Evolutionary conservation across 1,284 basidiomycete species (phyloP).

Genomic region (Trichosporon ovoides): DNA sequence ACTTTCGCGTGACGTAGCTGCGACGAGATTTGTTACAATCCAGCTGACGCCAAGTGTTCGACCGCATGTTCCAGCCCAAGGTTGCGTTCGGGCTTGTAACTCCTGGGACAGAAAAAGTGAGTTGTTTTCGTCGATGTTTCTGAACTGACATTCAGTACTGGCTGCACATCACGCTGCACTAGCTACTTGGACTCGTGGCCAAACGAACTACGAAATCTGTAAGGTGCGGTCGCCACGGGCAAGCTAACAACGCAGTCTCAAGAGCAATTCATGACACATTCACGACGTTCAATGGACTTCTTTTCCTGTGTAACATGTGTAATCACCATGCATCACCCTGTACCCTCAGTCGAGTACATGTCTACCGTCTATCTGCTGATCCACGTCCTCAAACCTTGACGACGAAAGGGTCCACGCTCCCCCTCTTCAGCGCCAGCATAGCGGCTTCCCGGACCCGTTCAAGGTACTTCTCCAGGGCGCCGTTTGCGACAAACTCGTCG

Average conservation of each 20-base stretch:
- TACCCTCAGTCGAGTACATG: neutral
- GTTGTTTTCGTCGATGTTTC: neutral
- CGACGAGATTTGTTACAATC: neutral
- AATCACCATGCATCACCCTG: neutral
- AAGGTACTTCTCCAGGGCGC: slow-evolving; percentile 63
- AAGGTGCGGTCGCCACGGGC: neutral
- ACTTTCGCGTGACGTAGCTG: neutral
- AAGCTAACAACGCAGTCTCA: neutral
- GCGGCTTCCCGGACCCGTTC: slow-evolving; percentile 64
- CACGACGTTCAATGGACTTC: neutral
- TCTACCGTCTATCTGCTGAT: neutral
- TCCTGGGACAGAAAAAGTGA: slow-evolving; percentile 44
- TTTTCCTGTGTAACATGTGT: slow-evolving; percentile 12
- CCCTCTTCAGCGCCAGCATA: slow-evolving; percentile 63
- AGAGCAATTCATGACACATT: neutral
- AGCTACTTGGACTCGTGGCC: neutral
- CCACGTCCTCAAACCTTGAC: slow-evolving; percentile 27
- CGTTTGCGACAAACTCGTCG: slow-evolving; percentile 70
- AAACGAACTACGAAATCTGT: neutral
- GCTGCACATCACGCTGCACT: slow-evolving; percentile 27
- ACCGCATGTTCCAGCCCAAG: slow-evolving; percentile 68
- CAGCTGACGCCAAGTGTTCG: slow-evolving; percentile 60
- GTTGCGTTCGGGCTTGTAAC: slow-evolving; percentile 25
- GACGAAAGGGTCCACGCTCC: slow-evolving; percentile 67
- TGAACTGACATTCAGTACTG: slow-evolving; percentile 30